A percentile compares a stretch with the other conserved stretches of the same genome.
These are phyloP conservation scores for Ramaria sp. DNA, from an alignment of 768 basidiomycete species.

Conservation along the genomic window DNA sequence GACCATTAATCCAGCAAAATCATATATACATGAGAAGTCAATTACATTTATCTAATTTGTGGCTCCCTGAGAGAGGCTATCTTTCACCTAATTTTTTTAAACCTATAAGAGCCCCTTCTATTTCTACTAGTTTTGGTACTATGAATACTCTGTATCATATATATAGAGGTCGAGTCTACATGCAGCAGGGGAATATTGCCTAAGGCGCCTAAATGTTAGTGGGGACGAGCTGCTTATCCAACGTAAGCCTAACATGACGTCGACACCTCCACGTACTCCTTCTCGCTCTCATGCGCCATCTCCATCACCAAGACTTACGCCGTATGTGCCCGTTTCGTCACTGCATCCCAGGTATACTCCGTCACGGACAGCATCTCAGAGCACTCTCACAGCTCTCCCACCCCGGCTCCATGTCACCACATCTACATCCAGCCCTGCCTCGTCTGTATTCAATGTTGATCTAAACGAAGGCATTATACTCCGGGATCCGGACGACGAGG, in stretches of 20 bases:
- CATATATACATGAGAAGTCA: too few relatives aligned
- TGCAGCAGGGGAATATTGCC: too few relatives aligned
- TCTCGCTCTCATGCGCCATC: background rate
- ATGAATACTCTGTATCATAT: too few relatives aligned
- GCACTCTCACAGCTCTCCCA: constrained; percentile 2
- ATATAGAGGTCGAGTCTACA: too few relatives aligned
- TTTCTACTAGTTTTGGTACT: too few relatives aligned
- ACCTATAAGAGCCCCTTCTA: too few relatives aligned
- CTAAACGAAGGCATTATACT: constrained; percentile 56
- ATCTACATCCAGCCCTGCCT: constrained; percentile 41
- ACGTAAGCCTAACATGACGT: constrained; percentile 2
- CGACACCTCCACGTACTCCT: background rate
- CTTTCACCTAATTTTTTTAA: too few relatives aligned
- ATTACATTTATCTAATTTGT: too few relatives aligned
- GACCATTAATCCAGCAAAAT: too few relatives aligned
- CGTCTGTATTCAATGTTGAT: constrained; percentile 60
- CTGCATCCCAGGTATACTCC: background rate
- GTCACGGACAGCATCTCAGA: background rate
- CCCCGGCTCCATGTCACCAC: constrained; percentile 3
- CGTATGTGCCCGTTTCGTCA: background rate
- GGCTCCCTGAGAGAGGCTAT: too few relatives aligned
- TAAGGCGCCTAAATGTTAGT: too few relatives aligned
- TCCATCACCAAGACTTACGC: background rate
- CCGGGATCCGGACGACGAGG: constrained; percentile 57
- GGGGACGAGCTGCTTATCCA: too few relatives aligned